Evolutionary conservation across 768 basidiomycete genomes (phyloP).

Genomic region (Hypsizygus marmoreus): DNA sequence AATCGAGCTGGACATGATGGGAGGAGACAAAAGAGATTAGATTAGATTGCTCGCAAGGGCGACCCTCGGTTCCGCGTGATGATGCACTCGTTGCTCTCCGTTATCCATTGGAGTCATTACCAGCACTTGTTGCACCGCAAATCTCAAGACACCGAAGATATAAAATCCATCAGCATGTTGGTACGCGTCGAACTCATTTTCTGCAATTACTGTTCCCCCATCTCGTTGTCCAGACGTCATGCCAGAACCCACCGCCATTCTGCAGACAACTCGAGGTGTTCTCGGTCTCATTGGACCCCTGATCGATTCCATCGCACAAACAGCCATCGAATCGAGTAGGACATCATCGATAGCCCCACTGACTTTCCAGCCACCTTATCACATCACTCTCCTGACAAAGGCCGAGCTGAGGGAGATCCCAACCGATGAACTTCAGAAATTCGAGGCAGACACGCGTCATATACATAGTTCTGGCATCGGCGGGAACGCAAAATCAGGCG

Average conservation of each 20-base stretch:
- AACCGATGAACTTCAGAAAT: slow-evolving; percentile 20
- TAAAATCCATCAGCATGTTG: too few species aligned
- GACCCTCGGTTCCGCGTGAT: too few species aligned
- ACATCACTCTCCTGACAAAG: slow-evolving; percentile 43
- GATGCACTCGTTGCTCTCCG: too few species aligned
- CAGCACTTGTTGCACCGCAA: too few species aligned
- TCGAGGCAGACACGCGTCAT: slow-evolving; percentile 27
- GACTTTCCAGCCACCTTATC: slow-evolving; percentile 26
- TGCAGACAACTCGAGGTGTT: slow-evolving; percentile 19
- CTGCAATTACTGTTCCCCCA: not conserved
- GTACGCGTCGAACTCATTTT: too few species aligned
- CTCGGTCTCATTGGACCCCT: slow-evolving; percentile 19
- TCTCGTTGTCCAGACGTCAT: not conserved
- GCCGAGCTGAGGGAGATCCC: slow-evolving; percentile 34
- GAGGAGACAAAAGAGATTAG: slow-evolving; percentile 1
- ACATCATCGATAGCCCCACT: not conserved
- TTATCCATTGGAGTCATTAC: too few species aligned
- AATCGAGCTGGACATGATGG: slow-evolving; percentile 10
- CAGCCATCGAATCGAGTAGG: slow-evolving; percentile 6
- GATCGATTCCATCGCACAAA: slow-evolving; percentile 19
- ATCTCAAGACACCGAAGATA: too few species aligned
- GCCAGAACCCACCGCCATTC: slow-evolving; percentile 3
- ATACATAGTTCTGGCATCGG: slow-evolving; percentile 44
- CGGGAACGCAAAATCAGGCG: slow-evolving; percentile 28
- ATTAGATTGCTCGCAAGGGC: slow-evolving; percentile 3